Evolutionary conservation across 1,284 basidiomycete species (phyloP), one percentile per base, ranked within the genome.

Genomic region (Kalmanozyma brasiliensis): DNA sequence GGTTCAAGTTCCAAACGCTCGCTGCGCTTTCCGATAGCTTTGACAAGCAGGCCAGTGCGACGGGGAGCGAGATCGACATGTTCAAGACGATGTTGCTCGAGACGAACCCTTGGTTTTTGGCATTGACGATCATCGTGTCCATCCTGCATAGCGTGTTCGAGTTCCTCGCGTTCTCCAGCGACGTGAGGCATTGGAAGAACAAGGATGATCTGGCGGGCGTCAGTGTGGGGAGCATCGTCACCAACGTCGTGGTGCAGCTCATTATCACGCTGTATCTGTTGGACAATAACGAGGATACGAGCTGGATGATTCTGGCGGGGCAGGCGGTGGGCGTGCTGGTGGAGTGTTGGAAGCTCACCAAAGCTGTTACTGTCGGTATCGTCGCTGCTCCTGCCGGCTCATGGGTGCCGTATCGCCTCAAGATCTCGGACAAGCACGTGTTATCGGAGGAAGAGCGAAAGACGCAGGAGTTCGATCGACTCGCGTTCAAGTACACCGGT

Each of bases 281-380:
- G 74, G 95, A 98, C 84, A 94, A 93, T 82, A 93, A 91, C 75
- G 90, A 93, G 62, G 91, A 97, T 81, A 98, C 95, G 22, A 92
- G 82, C 74, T 95, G 91, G 89, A 96, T 96, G 92, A 94, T 96
- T 79, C 86, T 97, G 20, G 87, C 93, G 82, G 89, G 90, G 4
- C 93, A 93, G 69, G 79, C 72, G 37, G 83, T 84, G 22, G 94
- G 94, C 29, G 88, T 95, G 26, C 63, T 93, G 26, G 91, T 98
- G 62, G 95, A 98, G 83, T 93, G 92, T 1, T 98, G 94, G 95
- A 98, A 98, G 88, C 84, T 87, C 49, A 86, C 86, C 33, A 87
- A 87, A 61, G 83, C 91, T 14, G 91, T 96, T 35, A 90, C 95
- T 80, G 90, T 97, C 78, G 96, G 36, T 84, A 87, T 29, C 83